Evolutionary conservation across 306 rosid genomes (phyloP), one percentile per base, ranked within the genome.

Genomic region (Hippophae rhamnoides): DNA sequence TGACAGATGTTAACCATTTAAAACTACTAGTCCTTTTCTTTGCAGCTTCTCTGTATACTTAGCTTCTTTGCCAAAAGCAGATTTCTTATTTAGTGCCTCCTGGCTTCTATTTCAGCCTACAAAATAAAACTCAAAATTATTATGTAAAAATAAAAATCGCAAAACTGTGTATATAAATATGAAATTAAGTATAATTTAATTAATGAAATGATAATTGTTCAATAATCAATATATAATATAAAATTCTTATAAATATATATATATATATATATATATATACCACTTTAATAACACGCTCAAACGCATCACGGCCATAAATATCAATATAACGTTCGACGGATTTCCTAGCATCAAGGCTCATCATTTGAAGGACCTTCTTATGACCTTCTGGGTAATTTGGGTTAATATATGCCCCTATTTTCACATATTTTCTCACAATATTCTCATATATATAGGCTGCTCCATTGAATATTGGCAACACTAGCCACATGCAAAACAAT

Each of bases 381-480:
- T 84, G 82, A 46, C 63, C 74, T 43, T 78, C 90, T 4, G 86
- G 74, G 46, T 83, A 69, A 47, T 72, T 72, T 4, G 79, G 54
- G 64, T 6, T 38, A 9, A 9, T 5, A 44, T 74, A 59, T 26
- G 65, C 60, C 26, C 76, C 82, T 9, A 84, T 73, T 74, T 81
- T 92, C 0, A 88, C 67, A 51, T 83, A 90, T 67, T 76, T 66
- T 49, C 98, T 90, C 67, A 75, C 98, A 56, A 56, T 60, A 53
- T 83, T 92, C 68, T 69, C 93, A 45, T 85, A 83, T 56, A 92
- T 74, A 64, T 86, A 93, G 6, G 99, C 94, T 26, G 95, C 95
- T 53, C 97, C 97, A 66, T 86, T 93, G 84, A 88, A 93, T 66
- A 65, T 71, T 8, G 99, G 99, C 66, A 93, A 69, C 38, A 93